These are phyloP conservation scores for Lachnellula arida DNA, from an alignment of 2,329 filamentous ascomycete species.

Conservation along the genomic window DNA sequence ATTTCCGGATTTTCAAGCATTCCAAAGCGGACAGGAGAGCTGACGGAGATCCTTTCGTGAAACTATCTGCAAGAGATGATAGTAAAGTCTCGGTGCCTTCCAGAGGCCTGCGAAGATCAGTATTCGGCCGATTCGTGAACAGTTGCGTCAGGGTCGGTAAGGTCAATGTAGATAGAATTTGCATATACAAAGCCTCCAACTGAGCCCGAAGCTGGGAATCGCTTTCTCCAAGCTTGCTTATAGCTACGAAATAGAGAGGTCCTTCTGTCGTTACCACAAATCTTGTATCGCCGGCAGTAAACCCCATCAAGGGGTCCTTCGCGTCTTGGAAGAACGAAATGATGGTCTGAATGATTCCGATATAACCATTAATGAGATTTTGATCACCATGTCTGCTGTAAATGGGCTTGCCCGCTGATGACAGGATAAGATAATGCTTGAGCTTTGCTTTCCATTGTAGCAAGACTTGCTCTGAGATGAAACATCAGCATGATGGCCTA, in stretches of 20 bases:
- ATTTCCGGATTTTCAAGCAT: constrained; percentile 86
- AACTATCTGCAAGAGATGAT: constrained; percentile 88
- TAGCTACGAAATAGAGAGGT: constrained; percentile 86
- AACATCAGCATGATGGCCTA: constrained; percentile 14
- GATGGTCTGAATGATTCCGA: constrained; percentile 93
- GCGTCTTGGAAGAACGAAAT: constrained; percentile 92
- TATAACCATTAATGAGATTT: constrained; percentile 84
- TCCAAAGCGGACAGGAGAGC: constrained; percentile 85
- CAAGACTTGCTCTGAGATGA: constrained; percentile 41
- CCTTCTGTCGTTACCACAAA: constrained; percentile 85
- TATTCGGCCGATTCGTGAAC: constrained; percentile 87
- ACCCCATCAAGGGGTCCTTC: constrained; percentile 72
- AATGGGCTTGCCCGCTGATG: constrained; percentile 93
- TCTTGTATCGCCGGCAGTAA: constrained; percentile 78
- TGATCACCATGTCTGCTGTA: constrained; percentile 94
- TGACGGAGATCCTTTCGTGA: constrained; percentile 87
- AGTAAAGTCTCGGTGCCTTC: constrained; percentile 88
- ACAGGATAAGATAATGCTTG: constrained; percentile 96
- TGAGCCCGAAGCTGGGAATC: constrained; percentile 82
- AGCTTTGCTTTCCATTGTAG: constrained; percentile 82
- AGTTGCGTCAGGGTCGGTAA: constrained; percentile 81
- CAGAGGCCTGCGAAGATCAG: constrained; percentile 82
- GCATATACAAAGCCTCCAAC: constrained; percentile 94
- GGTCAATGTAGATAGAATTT: constrained; percentile 92
- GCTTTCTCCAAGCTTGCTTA: constrained; percentile 88